Evolutionary conservation across 2,329 filamentous ascomycete genomes (phyloP).

Genomic region (Chrysoporthe cubensis): DNA sequence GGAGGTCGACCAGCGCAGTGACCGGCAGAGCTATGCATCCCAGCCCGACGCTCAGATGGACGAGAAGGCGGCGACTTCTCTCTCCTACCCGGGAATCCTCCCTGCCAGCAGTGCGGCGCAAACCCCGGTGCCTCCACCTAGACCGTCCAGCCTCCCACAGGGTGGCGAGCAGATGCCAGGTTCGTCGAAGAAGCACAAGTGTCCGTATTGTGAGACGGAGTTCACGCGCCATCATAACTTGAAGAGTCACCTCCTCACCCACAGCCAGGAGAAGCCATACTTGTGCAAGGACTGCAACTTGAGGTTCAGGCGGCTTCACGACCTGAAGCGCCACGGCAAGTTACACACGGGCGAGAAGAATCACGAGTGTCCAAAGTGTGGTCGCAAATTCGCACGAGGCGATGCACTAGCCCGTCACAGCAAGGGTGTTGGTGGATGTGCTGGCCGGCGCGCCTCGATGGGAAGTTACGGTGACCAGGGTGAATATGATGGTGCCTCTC

Average conservation of each 20-base stretch:
- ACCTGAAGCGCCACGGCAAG: constrained; percentile 94
- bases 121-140: constrained; percentile 46
- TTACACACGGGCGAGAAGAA: constrained; percentile 95
- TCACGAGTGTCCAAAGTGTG: constrained; percentile 93
- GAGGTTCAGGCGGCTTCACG: constrained; percentile 89
- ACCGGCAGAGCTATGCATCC: constrained; percentile 40
- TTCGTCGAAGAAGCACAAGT: constrained; percentile 87
- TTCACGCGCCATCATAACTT: constrained; percentile 98
- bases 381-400: constrained; percentile 90
- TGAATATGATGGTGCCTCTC: constrained; percentile 62
- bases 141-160: constrained; percentile 61
- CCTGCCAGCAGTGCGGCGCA: constrained; percentile 47
- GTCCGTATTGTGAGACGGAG: constrained; percentile 93
- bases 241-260: constrained; percentile 94
- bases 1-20: constrained; percentile 54
- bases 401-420: constrained; percentile 94
- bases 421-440: constrained; percentile 94
- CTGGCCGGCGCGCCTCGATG: constrained; percentile 85
- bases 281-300: constrained; percentile 92
- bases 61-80: constrained; percentile 53
- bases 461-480: constrained; percentile 81
- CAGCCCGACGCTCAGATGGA: constrained; percentile 54
- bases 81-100: constrained; percentile 60
- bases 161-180: constrained; percentile 62
- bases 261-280: constrained; percentile 98